Conservation (phyloP, 805 yeast genomes). For the Torulaspora delbrueckii region DNA sequence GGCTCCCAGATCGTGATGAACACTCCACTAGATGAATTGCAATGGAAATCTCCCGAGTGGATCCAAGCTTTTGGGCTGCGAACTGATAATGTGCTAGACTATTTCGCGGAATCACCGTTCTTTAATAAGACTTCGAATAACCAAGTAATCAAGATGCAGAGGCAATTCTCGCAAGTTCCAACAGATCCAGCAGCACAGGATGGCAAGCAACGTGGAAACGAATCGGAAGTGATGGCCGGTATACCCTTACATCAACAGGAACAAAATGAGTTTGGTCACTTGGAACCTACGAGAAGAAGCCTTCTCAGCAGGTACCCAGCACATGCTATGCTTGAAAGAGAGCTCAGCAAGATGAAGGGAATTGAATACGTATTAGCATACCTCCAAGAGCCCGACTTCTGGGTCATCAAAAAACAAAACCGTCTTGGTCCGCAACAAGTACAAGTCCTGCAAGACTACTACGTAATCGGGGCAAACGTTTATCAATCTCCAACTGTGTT, state of each 20-base stretch:
- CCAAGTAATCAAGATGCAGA: constrained; percentile 92
- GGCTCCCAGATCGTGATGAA: constrained; percentile 13
- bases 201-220: constrained; percentile 3
- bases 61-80: constrained; percentile 82
- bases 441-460: constrained; percentile 65
- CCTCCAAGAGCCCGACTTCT: constrained; percentile 83
- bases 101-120: constrained; percentile 90
- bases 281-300: constrained; percentile 24
- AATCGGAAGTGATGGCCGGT: constrained; percentile 4
- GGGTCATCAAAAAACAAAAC: constrained; percentile 83
- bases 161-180: constrained; percentile 53
- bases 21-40: constrained; percentile 70
- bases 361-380: constrained; percentile 72
- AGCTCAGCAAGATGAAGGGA: constrained; percentile 75
- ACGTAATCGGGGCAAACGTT: constrained; percentile 85
- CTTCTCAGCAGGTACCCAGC: constrained; percentile 28
- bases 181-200: constrained; percentile 4
- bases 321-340: constrained; percentile 43
- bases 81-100: constrained; percentile 87
- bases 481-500: constrained; percentile 83
- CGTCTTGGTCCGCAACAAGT: constrained; percentile 43
- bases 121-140: constrained; percentile 91
- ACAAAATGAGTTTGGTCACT: constrained; percentile 19
- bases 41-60: constrained; percentile 98
- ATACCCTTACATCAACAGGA: constrained; percentile 6